Percentiles rank a stretch among this genome's conserved stretches.
Evolutionary conservation across 2,329 filamentous ascomycete genomes (phyloP).

Genomic region (Sporothrix brunneoviolacea): DNA sequence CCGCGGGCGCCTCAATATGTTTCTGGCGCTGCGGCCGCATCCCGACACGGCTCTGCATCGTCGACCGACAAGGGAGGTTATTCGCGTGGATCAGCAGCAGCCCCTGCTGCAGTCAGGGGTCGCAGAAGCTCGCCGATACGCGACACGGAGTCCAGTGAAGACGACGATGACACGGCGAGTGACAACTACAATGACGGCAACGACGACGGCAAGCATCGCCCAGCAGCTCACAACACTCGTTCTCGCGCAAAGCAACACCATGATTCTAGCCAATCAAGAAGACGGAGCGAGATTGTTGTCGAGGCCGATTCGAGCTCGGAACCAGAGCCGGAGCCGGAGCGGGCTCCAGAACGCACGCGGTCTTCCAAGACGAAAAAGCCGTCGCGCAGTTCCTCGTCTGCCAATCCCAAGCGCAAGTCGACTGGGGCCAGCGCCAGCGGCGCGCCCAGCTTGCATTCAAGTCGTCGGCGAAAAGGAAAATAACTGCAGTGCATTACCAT

Average conservation of each 20-base stretch:
- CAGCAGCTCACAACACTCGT: constrained; percentile 16
- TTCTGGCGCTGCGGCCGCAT: constrained; percentile 28
- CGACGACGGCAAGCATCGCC: constrained; percentile 18
- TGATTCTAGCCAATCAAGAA: background rate
- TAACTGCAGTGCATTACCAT: background rate
- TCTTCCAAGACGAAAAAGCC: constrained; percentile 21
- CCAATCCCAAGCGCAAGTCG: constrained; percentile 13
- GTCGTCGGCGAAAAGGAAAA: constrained; percentile 16
- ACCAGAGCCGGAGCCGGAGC: constrained; percentile 15
- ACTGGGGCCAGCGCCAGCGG: constrained; percentile 3
- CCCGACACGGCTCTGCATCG: constrained; percentile 33
- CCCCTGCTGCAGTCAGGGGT: constrained; percentile 28
- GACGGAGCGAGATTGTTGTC: constrained; percentile 33
- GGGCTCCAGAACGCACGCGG: constrained; percentile 10
- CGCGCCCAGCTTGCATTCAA: background rate
- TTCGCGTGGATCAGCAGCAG: constrained; percentile 15
- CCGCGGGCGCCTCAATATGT: constrained; percentile 31
- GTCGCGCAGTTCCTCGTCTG: constrained; percentile 10
- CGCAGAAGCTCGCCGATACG: constrained; percentile 28
- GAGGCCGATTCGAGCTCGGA: constrained; percentile 26
- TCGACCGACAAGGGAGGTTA: constrained; percentile 20
- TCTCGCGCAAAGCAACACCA: constrained; percentile 12
- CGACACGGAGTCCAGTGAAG: constrained; percentile 20
- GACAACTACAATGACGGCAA: constrained; percentile 27
- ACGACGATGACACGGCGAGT: constrained; percentile 29